These are phyloP conservation scores for Xerocomellus dryophilus DNA, from an alignment of 768 basidiomycete genomes.

Conservation along the genomic window DNA sequence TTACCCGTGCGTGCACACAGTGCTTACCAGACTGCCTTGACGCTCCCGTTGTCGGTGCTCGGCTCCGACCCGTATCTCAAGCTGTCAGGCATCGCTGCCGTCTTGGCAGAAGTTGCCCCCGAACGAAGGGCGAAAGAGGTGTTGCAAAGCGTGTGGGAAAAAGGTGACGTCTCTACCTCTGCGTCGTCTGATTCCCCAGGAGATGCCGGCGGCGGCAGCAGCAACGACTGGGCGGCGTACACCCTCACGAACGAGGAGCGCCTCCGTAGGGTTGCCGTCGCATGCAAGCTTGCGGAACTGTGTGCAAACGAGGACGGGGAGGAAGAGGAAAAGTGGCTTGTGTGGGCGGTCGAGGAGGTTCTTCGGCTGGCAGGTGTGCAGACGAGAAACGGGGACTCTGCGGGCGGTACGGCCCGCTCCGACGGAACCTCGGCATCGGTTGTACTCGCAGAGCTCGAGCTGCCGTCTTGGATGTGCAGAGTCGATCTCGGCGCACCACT, in stretches of 20 bases:
- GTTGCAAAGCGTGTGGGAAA: slow-evolving; percentile 25
- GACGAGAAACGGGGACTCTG: neutral
- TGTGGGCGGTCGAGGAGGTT: slow-evolving; percentile 43
- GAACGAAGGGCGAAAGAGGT: slow-evolving; percentile 26
- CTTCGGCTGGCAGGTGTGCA: slow-evolving; percentile 28
- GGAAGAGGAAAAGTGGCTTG: slow-evolving; percentile 44
- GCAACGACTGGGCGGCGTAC: slow-evolving; percentile 21
- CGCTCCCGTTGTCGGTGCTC: slow-evolving; percentile 38
- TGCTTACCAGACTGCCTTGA: slow-evolving; percentile 53
- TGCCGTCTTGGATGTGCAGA: slow-evolving; percentile 59
- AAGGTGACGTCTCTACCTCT: neutral
- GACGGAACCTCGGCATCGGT: slow-evolving; percentile 11
- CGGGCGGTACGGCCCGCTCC: neutral
- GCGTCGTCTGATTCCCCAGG: slow-evolving; percentile 2
- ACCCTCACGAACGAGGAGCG: slow-evolving; percentile 36
- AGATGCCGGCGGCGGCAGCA: neutral
- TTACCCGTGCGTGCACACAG: slow-evolving; percentile 27
- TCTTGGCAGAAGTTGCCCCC: slow-evolving; percentile 50
- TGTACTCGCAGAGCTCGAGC: slow-evolving; percentile 48
- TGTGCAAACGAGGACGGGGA: slow-evolving; percentile 29
- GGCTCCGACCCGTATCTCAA: slow-evolving; percentile 56
- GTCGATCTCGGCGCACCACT: slow-evolving; percentile 66
- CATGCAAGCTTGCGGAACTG: slow-evolving; percentile 45
- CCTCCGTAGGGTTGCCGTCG: slow-evolving; percentile 44
- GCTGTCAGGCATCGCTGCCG: slow-evolving; percentile 61